phyloP scores from a whole-genome alignment of 352 stramenopile species.

The Phytopythium delawarense region DNA sequence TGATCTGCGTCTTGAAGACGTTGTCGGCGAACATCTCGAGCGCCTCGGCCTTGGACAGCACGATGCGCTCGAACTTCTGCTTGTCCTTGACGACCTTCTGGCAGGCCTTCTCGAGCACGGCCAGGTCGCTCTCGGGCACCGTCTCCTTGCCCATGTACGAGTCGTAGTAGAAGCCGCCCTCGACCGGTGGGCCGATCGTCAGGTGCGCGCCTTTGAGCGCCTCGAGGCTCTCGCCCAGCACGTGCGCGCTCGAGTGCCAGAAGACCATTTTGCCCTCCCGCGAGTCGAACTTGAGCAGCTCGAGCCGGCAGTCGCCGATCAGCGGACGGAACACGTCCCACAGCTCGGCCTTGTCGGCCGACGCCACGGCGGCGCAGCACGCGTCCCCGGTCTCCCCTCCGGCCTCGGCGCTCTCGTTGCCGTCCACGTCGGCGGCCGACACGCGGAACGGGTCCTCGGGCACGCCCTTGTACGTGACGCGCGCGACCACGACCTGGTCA shows the following conservation, averaged over 20 bases:
- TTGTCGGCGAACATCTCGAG: constrained; percentile 99
- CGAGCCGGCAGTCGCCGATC: constrained; percentile 94
- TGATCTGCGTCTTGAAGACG: constrained; percentile 97
- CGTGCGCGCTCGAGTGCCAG: constrained; percentile 97
- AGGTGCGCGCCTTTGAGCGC: constrained; percentile 95
- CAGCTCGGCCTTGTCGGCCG: constrained; percentile 68
- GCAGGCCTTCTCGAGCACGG: constrained; percentile 90
- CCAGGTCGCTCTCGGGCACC: constrained; percentile 73
- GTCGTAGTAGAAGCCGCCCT: constrained; percentile 99
- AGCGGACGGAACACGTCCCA: constrained; percentile 98
- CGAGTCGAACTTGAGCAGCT: constrained; percentile 99
- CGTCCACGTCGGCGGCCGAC: constrained; percentile 85
- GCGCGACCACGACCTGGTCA: constrained; percentile 90
- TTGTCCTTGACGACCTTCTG: constrained; percentile 95
- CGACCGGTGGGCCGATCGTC: constrained; percentile 95
- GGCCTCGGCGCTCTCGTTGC: constrained; percentile 70
- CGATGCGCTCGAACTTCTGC: constrained; percentile 97
- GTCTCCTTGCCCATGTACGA: constrained; percentile 95
- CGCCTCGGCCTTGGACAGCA: constrained; percentile 98
- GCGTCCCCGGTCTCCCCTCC: constrained; percentile 17
- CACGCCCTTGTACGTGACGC: constrained; percentile 83
- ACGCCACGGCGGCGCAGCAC: constrained; percentile 49
- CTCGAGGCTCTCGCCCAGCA: constrained; percentile 97
- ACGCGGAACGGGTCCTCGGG: constrained; percentile 75
- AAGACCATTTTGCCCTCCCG: constrained; percentile 94